These are phyloP conservation scores for Aspergillus fumigatiaffinis DNA, from an alignment of 2,329 filamentous ascomycete genomes.

Conservation along the genomic window DNA sequence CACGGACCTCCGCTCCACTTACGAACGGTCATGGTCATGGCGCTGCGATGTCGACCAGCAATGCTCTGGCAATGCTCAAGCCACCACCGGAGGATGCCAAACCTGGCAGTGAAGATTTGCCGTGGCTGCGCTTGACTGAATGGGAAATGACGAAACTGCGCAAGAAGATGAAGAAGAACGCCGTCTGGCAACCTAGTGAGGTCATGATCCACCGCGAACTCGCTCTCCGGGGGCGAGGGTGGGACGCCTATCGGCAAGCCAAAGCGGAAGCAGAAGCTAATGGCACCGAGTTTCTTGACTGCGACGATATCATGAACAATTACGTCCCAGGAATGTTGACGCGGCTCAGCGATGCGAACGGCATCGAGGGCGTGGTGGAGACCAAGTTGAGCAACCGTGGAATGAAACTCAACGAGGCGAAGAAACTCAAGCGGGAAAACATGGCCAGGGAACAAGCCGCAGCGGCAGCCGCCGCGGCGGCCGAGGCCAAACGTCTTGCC, in stretches of 20 bases:
- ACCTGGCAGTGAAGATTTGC: slow-evolving; percentile 57
- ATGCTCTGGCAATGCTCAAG: slow-evolving; percentile 55
- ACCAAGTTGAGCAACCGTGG: slow-evolving; percentile 54
- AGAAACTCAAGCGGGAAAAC: slow-evolving; percentile 57
- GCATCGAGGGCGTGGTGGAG: slow-evolving; percentile 41
- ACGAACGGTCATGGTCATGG: slow-evolving; percentile 1
- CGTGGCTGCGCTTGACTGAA: slow-evolving; percentile 63
- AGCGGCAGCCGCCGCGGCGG: slow-evolving; percentile 12
- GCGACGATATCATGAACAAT: slow-evolving; percentile 43
- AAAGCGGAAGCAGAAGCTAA: slow-evolving; percentile 49
- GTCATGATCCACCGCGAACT: slow-evolving; percentile 65
- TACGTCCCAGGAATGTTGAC: slow-evolving; percentile 37
- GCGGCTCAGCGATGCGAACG: slow-evolving; percentile 39
- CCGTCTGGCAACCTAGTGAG: slow-evolving; percentile 63
- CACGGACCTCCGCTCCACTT: slow-evolving; percentile 12
- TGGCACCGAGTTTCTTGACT: slow-evolving; percentile 57
- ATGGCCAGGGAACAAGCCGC: slow-evolving; percentile 48
- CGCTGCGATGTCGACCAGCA: slow-evolving; percentile 57
- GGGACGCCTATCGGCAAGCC: slow-evolving; percentile 47
- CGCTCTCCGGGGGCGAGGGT: slow-evolving; percentile 54
- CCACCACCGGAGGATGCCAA: slow-evolving; percentile 58
- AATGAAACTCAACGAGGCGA: slow-evolving; percentile 59
- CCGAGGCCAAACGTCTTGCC: slow-evolving; percentile 15
- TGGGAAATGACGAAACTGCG: slow-evolving; percentile 64
- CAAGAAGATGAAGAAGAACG: slow-evolving; percentile 69